A percentile compares a stretch with the other conserved stretches of the same genome.
Evolutionary conservation across 768 basidiomycete species (phyloP).

Genomic region (Mycena capillaripes): DNA sequence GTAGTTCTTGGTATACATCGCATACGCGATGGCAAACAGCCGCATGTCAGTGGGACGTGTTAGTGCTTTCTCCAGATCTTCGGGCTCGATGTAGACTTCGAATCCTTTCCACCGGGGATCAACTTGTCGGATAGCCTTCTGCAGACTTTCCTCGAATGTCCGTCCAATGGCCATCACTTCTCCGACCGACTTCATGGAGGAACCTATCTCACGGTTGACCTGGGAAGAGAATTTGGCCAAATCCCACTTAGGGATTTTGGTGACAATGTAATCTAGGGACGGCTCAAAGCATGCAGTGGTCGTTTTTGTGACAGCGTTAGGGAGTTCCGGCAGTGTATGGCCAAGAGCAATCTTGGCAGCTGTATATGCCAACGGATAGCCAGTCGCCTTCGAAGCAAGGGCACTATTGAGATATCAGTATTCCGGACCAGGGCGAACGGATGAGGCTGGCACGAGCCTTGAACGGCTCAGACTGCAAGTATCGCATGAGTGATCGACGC

Average conservation of each 20-base stretch:
- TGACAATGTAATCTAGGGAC: conserved; percentile 98
- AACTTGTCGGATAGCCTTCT: conserved; percentile 98
- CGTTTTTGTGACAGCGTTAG: conserved; percentile 99
- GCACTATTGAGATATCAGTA: conserved; percentile 66
- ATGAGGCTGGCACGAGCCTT: conserved; percentile 57
- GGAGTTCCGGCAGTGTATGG: conserved; percentile 96
- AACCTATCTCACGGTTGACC: conserved; percentile 95
- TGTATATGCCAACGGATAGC: conserved; percentile 98
- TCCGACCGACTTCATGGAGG: conserved; percentile 99
- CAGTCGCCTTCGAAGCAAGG: conserved; percentile 98
- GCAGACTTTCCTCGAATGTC: conserved; percentile 98
- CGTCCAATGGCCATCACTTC: conserved; percentile 99
- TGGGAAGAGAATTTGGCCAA: conserved; percentile 96
- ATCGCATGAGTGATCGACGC: conserved; percentile 13
- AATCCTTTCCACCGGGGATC: conserved; percentile 98
- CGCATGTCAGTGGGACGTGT: conserved; percentile 93
- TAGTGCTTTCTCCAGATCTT: conserved; percentile 87
- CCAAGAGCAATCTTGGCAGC: conserved; percentile 99
- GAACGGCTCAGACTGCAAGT: conserved; percentile 79
- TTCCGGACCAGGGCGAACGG: conserved; percentile 21
- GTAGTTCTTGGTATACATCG: conserved; percentile 95
- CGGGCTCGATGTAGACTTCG: conserved; percentile 91
- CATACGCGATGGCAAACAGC: conserved; percentile 96
- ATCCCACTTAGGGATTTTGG: conserved; percentile 99
- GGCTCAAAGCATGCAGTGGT: conserved; percentile 99